Evolutionary conservation across 352 stramenopile genomes (phyloP), one percentile per base, ranked within the genome.

Genomic region (Thalassiosira delicatula): DNA sequence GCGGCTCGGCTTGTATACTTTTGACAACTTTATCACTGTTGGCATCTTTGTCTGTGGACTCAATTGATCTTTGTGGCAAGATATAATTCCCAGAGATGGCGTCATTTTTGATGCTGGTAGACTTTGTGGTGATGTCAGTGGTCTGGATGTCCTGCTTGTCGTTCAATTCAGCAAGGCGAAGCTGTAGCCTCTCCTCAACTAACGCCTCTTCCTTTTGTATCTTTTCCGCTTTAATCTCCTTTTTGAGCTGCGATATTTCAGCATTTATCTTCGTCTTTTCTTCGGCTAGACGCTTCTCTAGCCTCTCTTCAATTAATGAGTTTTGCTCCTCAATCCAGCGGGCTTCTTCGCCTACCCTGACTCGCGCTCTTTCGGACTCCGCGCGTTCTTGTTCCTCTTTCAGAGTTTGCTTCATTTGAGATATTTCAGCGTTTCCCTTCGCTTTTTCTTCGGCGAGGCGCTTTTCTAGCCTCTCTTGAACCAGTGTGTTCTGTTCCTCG

Each of bases 81-180:
- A 51, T 42, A 51, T 60, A 23, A 14, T 68, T 46, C 46, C 57
- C 32, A 60, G 63, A 66, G 4, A 14, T 46, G 25, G 11, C 51
- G 33, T 3, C 51, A 59, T 33, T 70, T 27, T 11, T 11, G 21
- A 37, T 27, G 19, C 5, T 9, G 29, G 14, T 7, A 53, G 30
- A 27, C 40, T 70, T 35, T n/a, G n/a, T n/a, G n/a, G n/a, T n/a
- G n/a, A n/a, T n/a, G 63, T 1, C n/a, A 42, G 14, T 29, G 35
- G 40, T 25, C 23, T 57, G 54, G 29, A 37, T 49, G 49, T 67
- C 46, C 21, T 73, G 7, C 9, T 73, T 51, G 27, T 63, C 57
- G 37, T 37, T 73, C 30, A 73, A 63, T 70, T 76, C 76, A 44
- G 69, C 69, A 14, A 84, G 35, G 23, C 62, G 69, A 66, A 61